phyloP scores from a whole-genome alignment of 306 rosid genomes.

The Prunus salicina region DNA sequence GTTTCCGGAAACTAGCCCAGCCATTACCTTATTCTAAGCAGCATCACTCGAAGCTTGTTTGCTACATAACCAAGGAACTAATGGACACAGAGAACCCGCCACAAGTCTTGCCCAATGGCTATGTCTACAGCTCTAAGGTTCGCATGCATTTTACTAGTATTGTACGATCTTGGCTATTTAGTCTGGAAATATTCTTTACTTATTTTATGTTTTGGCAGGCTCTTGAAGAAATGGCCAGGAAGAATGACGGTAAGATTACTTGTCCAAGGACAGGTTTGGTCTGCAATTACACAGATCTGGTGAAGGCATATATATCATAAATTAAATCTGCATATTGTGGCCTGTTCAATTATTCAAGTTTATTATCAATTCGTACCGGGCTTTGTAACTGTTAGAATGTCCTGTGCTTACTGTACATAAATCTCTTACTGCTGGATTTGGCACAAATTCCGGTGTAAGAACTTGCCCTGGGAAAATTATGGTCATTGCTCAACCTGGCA shows the following conservation, averaged over 20 bases:
- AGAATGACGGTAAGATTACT: conserved; percentile 63
- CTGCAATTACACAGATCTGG: conserved; percentile 62
- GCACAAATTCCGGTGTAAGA: not conserved
- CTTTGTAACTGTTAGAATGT: not conserved
- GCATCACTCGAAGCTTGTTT: conserved; percentile 92
- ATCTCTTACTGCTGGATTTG: not conserved
- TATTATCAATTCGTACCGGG: not conserved
- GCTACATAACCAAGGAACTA: conserved; percentile 93
- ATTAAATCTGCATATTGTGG: conserved; percentile 22
- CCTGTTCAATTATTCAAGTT: not conserved
- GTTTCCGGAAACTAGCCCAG: conserved; percentile 74
- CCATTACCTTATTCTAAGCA: conserved; percentile 90
- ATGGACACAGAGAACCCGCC: conserved; percentile 98
- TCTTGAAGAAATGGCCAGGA: conserved; percentile 85
- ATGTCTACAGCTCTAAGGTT: conserved; percentile 92
- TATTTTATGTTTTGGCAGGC: conserved; percentile 57
- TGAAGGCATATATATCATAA: conserved; percentile 74
- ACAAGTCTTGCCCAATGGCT: conserved; percentile 90
- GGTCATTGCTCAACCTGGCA: not conserved
- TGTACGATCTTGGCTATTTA: not conserved
- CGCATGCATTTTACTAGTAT: conserved; percentile 6
- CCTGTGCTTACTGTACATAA: conserved; percentile 14
- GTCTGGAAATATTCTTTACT: conserved; percentile 7
- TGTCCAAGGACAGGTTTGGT: conserved; percentile 78
- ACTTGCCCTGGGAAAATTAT: not conserved